Evolutionary conservation across 2,329 filamentous ascomycete genomes (phyloP), one percentile per base, ranked within the genome.

Genomic region (Pestalotiopsis sp.): DNA sequence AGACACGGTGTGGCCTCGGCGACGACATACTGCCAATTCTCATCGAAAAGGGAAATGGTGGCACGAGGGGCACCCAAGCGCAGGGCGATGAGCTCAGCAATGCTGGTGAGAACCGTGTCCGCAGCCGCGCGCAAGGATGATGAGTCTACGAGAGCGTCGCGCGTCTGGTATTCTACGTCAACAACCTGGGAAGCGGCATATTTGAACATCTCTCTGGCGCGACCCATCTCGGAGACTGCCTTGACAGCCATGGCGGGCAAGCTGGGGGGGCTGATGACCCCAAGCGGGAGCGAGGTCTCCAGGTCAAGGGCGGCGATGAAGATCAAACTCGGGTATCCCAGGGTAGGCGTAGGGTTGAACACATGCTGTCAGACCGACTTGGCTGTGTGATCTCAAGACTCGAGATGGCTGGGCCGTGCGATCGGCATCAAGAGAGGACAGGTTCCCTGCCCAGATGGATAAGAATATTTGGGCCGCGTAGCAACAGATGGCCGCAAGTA

Each of bases 41-140:
- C 76, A 70, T 87, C 86, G 69, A 88, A 87, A 14, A 88, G 76
- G 1, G 85, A 88, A 63, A 89, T 80, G 25, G 87, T 72, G 17
- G 80, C 77, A 39, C 85, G 81, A 20, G 78, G 74, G 3, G 78
- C 79, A 17, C 81, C 77, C 5, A 86, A 76, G 13, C 82, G 81
- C 66, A 83, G 75, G 6, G 82, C 78, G 1, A 80, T 85, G 4
- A 88, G 79, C 72, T 88, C 84, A 27, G 85, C 84, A 64, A 87
- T 81, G 4, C 83, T 81, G 1, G 84, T 86, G 59, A 89, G 78
- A 66, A 77, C 76, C 7, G 78, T 72, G 66, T 85, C 83, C n/a
- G 6, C n/a, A 4, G 61, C 45, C 23, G 61, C 23, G 36, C 59
- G 59, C 2, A 52, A 20, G 2, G n/a, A n/a, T 13, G 61, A 23